Percentiles rank a stretch among this genome's conserved stretches.
phyloP scores from a whole-genome alignment of 495 filamentous ascomycete species.

The Geoglossum glabrum region DNA sequence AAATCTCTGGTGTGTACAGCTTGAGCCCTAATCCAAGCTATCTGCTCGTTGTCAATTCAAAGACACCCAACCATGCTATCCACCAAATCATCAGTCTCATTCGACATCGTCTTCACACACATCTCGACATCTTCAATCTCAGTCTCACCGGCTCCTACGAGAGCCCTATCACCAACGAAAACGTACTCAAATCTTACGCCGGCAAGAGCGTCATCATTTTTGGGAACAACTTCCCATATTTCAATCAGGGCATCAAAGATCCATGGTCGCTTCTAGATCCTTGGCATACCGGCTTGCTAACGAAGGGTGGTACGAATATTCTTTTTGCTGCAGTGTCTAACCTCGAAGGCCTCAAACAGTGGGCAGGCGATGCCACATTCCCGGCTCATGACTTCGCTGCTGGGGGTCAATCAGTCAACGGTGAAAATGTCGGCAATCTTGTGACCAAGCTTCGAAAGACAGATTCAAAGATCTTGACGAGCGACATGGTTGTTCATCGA shows the following conservation, averaged over 20 bases:
- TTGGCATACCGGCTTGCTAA: neutral
- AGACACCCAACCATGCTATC: constrained; percentile 8
- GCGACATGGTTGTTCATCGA: neutral
- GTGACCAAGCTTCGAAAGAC: neutral
- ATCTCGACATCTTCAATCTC: neutral
- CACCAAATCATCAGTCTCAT: constrained; percentile 9
- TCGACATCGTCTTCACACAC: constrained; percentile 2
- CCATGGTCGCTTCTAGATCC: neutral
- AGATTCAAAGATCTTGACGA: neutral
- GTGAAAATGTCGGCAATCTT: neutral
- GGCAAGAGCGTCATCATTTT: constrained; percentile 9
- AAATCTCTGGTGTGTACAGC: neutral
- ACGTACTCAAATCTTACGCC: constrained; percentile 4
- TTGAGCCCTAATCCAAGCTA: neutral
- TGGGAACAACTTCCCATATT: constrained; percentile 6
- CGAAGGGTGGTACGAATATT: neutral
- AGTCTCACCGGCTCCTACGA: neutral
- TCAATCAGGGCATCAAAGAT: constrained; percentile 1
- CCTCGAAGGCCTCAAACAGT: neutral
- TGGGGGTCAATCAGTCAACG: neutral
- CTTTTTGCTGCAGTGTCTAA: neutral
- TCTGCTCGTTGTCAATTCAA: constrained; percentile 9
- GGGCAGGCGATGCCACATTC: neutral
- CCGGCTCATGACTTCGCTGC: neutral
- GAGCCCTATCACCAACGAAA: neutral